Conservation (phyloP, 805 yeast species). For the Zygosaccharomyces siamensis region DNA sequence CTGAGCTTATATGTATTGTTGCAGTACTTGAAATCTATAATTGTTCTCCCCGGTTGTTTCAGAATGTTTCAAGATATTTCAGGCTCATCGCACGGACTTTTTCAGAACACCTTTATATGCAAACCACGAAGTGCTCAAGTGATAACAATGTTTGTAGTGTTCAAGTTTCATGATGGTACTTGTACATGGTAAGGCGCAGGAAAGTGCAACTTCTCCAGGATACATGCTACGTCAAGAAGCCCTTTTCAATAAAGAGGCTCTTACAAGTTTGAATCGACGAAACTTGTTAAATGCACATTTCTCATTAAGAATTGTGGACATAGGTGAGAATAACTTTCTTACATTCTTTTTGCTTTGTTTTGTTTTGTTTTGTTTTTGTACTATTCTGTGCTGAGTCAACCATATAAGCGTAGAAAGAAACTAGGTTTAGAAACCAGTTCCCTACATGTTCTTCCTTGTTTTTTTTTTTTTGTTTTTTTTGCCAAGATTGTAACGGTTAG, state of each 20-base stretch:
- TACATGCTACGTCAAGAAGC: neutral
- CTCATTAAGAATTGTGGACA: neutral
- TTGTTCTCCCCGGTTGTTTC: neutral
- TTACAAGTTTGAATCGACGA: neutral
- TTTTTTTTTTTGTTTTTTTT: too few species aligned
- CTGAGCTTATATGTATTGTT: neutral
- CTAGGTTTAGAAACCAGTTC: neutral
- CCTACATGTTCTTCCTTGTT: neutral
- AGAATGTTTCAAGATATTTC: neutral
- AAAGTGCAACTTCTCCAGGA: too few species aligned
- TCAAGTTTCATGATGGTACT: neutral
- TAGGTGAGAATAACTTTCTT: neutral
- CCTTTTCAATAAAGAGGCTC: neutral
- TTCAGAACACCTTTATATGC: neutral
- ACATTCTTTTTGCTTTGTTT: neutral
- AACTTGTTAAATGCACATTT: neutral
- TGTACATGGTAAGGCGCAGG: neutral
- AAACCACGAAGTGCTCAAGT: neutral
- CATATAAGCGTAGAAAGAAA: neutral
- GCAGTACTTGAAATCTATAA: neutral
- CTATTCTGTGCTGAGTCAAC: too few species aligned
- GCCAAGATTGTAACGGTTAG: neutral
- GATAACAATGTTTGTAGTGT: neutral
- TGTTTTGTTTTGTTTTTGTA: neutral
- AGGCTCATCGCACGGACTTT: neutral